phyloP scores from a whole-genome alignment of 2,329 filamentous ascomycete species.

The Sarocladium kiliense region DNA sequence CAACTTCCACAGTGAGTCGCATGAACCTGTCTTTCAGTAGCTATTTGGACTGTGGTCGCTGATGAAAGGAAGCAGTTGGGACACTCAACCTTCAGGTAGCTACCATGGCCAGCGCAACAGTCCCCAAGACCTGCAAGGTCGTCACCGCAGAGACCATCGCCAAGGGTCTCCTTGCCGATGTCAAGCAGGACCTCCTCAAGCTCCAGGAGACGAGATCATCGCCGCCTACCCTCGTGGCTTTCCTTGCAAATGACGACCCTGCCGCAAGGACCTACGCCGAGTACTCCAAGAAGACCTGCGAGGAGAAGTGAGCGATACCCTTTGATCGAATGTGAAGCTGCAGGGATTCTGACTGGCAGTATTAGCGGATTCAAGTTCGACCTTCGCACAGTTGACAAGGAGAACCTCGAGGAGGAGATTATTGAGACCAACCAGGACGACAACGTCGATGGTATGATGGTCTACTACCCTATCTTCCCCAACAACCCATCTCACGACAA shows the following conservation, averaged over 20 bases:
- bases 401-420: conserved; percentile 84
- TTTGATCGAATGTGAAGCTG: neutral
- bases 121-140: conserved; percentile 80
- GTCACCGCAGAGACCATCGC: conserved; percentile 84
- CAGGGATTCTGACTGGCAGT: conserved; percentile 11
- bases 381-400: conserved; percentile 77
- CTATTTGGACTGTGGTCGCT: neutral
- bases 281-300: conserved; percentile 94
- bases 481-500: conserved; percentile 79
- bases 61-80: neutral
- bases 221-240: conserved; percentile 78
- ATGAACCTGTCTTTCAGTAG: neutral
- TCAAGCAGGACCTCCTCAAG: conserved; percentile 67
- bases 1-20: neutral
- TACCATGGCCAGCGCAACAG: conserved; percentile 13
- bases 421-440: conserved; percentile 77
- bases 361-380: conserved; percentile 83
- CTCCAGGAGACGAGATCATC: conserved; percentile 51
- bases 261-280: conserved; percentile 91
- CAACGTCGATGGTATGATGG: conserved; percentile 80
- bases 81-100: conserved; percentile 19
- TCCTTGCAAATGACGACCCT: conserved; percentile 87
- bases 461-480: conserved; percentile 96
- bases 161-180: conserved; percentile 73
- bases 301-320: conserved; percentile 76